A percentile compares a stretch with the other conserved stretches of the same genome.
Evolutionary conservation across 495 filamentous ascomycete species (phyloP).

Genomic region (Daldinia bambusicola): DNA sequence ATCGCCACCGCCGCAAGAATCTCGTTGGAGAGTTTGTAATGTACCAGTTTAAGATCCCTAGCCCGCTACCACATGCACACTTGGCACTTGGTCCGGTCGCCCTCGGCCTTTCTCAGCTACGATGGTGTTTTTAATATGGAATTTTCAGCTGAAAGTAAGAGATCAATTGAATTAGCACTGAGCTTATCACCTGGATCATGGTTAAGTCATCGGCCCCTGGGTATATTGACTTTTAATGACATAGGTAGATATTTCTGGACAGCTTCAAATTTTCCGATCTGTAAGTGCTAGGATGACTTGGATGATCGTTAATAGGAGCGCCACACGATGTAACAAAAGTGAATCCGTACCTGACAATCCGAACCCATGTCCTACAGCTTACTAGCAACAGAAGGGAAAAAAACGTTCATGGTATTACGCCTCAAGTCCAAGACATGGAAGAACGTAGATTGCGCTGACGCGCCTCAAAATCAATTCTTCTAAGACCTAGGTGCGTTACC

Average conservation of each 20-base stretch:
- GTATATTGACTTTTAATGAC: too few species aligned
- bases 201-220: not conserved
- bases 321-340: constrained; percentile 21
- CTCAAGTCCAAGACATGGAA: constrained; percentile 39
- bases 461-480: constrained; percentile 38
- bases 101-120: not conserved
- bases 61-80: not conserved
- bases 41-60: not conserved
- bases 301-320: constrained; percentile 27
- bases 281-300: constrained; percentile 20
- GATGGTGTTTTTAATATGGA: constrained; percentile 3
- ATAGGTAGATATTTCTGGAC: not conserved
- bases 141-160: constrained; percentile 2
- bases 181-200: constrained; percentile 4
- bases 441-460: constrained; percentile 20
- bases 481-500: constrained; percentile 22
- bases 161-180: constrained; percentile 2
- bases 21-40: not conserved
- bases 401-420: constrained; percentile 38
- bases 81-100: not conserved
- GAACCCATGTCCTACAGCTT: constrained; percentile 30
- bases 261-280: constrained; percentile 29
- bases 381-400: constrained; percentile 31
- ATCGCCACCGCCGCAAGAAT: constrained; percentile 1
- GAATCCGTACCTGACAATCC: constrained; percentile 35